Conservation (phyloP, 2,329 filamentous ascomycete species). For the Apiospora kogelbergensis region DNA sequence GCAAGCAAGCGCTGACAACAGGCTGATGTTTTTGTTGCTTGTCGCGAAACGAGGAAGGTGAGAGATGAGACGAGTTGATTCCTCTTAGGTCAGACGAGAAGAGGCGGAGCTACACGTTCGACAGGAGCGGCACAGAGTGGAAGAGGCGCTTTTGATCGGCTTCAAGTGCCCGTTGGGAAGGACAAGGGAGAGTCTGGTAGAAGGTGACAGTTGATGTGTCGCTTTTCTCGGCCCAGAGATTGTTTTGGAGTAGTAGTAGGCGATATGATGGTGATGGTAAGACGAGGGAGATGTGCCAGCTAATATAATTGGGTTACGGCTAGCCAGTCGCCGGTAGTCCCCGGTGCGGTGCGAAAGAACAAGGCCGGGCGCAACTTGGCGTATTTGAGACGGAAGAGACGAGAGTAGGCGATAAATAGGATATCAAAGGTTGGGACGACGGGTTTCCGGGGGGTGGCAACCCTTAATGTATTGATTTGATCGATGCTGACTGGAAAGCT, state of each 20-base stretch:
- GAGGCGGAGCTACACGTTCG: conserved; percentile 2
- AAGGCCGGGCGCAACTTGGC: not conserved
- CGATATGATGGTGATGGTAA: not conserved
- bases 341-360: not conserved
- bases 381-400: not conserved
- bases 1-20: conserved; percentile 5
- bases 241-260: not conserved
- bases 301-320: conserved; percentile 6
- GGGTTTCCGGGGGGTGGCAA: not conserved
- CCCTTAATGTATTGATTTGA: not conserved
- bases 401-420: not conserved
- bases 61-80: not conserved
- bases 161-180: not conserved
- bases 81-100: conserved; percentile 8
- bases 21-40: conserved; percentile 4
- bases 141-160: not conserved
- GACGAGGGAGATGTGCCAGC: not conserved
- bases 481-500: not conserved
- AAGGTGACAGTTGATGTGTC: not conserved
- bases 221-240: not conserved
- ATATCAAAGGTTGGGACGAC: not conserved
- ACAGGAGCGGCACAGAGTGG: not conserved
- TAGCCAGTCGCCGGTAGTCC: not conserved
- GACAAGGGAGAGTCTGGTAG: not conserved
- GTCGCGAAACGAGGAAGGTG: conserved; percentile 1